A percentile compares a stretch with the other conserved stretches of the same genome.
These are phyloP conservation scores for Strobilomyces dryophilus DNA, from an alignment of 768 basidiomycete species.

Conservation along the genomic window DNA sequence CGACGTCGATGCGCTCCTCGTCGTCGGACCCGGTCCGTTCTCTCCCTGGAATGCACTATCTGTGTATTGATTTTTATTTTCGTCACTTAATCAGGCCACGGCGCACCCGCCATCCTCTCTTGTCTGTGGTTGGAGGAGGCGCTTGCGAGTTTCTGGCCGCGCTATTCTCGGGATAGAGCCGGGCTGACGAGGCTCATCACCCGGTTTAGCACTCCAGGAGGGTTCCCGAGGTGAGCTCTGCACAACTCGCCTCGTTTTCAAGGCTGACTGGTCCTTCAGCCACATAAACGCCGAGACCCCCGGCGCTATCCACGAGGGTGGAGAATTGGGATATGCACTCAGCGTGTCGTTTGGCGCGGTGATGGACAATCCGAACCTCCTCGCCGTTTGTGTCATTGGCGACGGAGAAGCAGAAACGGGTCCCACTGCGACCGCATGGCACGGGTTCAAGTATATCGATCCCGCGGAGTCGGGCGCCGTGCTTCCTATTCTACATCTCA, in stretches of 20 bases:
- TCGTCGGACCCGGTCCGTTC: slow-evolving; percentile 68
- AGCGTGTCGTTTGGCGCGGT: slow-evolving; percentile 82
- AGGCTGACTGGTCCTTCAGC: slow-evolving; percentile 28
- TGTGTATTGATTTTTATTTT: not conserved
- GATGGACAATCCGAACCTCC: slow-evolving; percentile 90
- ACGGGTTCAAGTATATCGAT: slow-evolving; percentile 86
- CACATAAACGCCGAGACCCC: slow-evolving; percentile 84
- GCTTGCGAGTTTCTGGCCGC: slow-evolving; percentile 52
- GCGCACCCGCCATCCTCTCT: slow-evolving; percentile 83
- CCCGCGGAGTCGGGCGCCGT: slow-evolving; percentile 88
- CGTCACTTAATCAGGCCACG: slow-evolving; percentile 48
- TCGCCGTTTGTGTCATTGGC: slow-evolving; percentile 76
- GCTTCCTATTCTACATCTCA: slow-evolving; percentile 85
- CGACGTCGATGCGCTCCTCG: slow-evolving; percentile 61
- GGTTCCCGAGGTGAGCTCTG: slow-evolving; percentile 64
- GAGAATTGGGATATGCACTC: slow-evolving; percentile 86
- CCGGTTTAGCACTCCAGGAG: slow-evolving; percentile 76
- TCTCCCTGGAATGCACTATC: not conserved
- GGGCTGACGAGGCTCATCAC: slow-evolving; percentile 69
- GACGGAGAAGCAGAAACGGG: slow-evolving; percentile 86
- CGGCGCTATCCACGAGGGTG: slow-evolving; percentile 88
- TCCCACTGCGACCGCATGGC: slow-evolving; percentile 78
- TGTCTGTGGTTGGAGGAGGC: slow-evolving; percentile 85
- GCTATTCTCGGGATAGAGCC: slow-evolving; percentile 49
- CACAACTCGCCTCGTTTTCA: not conserved